Evolutionary conservation across 768 basidiomycete genomes (phyloP), one percentile per base, ranked within the genome.

Genomic region (Cubamyces sp.): DNA sequence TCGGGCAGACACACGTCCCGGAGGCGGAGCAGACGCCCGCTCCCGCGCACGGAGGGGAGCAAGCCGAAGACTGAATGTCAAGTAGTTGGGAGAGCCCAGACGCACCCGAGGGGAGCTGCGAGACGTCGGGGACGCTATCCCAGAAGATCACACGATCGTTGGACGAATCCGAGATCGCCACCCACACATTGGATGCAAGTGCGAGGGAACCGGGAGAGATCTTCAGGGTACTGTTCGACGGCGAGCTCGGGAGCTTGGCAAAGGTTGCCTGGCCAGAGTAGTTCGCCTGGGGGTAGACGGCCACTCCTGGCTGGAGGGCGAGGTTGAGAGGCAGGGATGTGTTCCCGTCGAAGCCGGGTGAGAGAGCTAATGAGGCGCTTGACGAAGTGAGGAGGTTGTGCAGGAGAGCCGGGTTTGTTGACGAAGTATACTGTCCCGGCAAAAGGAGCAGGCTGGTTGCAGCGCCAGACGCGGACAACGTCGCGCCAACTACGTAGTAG

Each of bases 101-200:
- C 39, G 74, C 75, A 3, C 78, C 73, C 0, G 79, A 70, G 3
- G 90, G 88, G 15, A 93, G 79, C 71, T 93, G 87, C 2, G 83
- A 75, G 21, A 89, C 69, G 68, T 95, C 92, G 12, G 92, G 87
- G 47, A 94, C 76, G 11, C 88, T 84, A 62, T 91, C 85, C 91
- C 91, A 95, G 34, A 95, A 69, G 21, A 94, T 79, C 16, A 92
- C 71, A 25, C 87, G 87, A 40, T 78, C 76, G 60, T 80, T 82
- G 28, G 67, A 67, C n/a, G 78, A 77, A n/a, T 83, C 80, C 1
- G 79, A 80, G 12, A 94, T 76, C 1, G 86, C 85, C 11, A 81
- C 84, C 88, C 88, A 94, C 0, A 88, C 77, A 59, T 87, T 85
- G 19, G 81, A 78, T 1, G 91, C 81, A n/a, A 94, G 74, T 3